Base-by-base conservation (phyloP, 2,329 filamentous ascomycete species). In the Epichloe uncinata region DNA sequence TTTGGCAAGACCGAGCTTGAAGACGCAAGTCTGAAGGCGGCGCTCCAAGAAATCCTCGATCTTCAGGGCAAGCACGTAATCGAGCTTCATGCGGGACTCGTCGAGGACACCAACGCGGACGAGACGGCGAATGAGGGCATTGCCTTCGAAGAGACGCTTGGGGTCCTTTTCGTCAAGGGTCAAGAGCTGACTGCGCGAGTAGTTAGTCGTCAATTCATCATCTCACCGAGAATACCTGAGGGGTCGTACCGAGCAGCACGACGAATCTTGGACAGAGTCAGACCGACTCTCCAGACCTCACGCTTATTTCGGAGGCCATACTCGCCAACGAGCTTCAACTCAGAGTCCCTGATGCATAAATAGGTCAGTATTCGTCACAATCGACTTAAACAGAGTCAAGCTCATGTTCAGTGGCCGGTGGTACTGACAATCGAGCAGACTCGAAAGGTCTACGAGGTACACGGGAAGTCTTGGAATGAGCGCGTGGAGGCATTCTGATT, bases 11-110 rank as follows among this genome's bases (percentile, higher is more conserved):
- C 93, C 93, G 66, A 98, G 90, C 87, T 98, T 97, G 86, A 95
- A 97, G 73, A 98, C 93, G 69, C 91, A 95, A 66, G 93, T 98
- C 85, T 98, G 91, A 63, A 97, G 90, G 75, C 93, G 90, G 68
- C 93, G 91, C 86, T 98, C 93, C 77, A 98, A 82, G 85, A 98
- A 98, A 77, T 98, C 93, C 78, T 98, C 93, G 67, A 94, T 86
- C 82, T 95, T 95, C 56, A 98, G 85, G 77, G 93, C 93, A 71
- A 98, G 79, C 71, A 98, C 93, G 85, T 98, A 96, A 96, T 98
- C 93, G 82, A 98, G 93, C 87, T 96, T 98, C 93, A 98, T 98
- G 83, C 93, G 93, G 72, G 90, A 90, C 81, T 98, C 93, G 73
- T 98, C 93, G 69, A 98, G 88, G 69, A 98, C 93, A 87, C 93